Evolutionary conservation across 2,329 filamentous ascomycete genomes (phyloP).

Genomic region (Amauroascus niger): DNA sequence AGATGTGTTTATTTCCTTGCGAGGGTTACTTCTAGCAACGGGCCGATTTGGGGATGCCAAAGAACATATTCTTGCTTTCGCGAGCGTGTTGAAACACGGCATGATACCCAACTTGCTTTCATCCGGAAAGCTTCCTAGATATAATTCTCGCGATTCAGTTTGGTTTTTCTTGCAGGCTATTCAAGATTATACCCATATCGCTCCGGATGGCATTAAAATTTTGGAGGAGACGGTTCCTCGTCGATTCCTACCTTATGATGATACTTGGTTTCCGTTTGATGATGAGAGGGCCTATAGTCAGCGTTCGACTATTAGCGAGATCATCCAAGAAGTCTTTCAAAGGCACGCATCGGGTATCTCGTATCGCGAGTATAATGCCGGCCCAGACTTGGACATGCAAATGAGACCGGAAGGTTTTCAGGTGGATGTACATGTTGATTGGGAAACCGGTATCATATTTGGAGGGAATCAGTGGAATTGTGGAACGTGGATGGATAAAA

Average conservation of each 20-base stretch:
- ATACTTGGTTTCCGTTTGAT: constrained; percentile 79
- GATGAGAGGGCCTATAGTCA: constrained; percentile 78
- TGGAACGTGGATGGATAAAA: constrained; percentile 99
- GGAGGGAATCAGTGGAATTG: constrained; percentile 93
- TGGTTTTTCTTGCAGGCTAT: constrained; percentile 98
- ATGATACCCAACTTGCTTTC: constrained; percentile 95
- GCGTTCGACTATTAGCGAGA: constrained; percentile 71
- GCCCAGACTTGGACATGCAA: constrained; percentile 75
- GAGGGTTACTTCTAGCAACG: constrained; percentile 83
- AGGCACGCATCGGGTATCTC: constrained; percentile 82
- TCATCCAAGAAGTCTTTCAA: constrained; percentile 89
- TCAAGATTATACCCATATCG: constrained; percentile 80
- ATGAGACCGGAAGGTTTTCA: constrained; percentile 92
- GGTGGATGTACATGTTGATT: constrained; percentile 82
- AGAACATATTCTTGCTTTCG: constrained; percentile 91
- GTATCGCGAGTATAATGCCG: constrained; percentile 91
- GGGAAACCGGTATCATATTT: constrained; percentile 81
- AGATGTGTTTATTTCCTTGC: constrained; percentile 91
- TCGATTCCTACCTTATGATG: constrained; percentile 88
- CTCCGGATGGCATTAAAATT: constrained; percentile 63
- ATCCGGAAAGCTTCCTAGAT: constrained; percentile 74
- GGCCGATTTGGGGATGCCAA: constrained; percentile 79
- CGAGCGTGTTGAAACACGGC: constrained; percentile 91
- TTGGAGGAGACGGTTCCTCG: constrained; percentile 68
- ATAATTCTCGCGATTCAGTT: constrained; percentile 91